phyloP scores from a whole-genome alignment of 225 moss, liverwort and hornwort species.

The Asterella californica region DNA sequence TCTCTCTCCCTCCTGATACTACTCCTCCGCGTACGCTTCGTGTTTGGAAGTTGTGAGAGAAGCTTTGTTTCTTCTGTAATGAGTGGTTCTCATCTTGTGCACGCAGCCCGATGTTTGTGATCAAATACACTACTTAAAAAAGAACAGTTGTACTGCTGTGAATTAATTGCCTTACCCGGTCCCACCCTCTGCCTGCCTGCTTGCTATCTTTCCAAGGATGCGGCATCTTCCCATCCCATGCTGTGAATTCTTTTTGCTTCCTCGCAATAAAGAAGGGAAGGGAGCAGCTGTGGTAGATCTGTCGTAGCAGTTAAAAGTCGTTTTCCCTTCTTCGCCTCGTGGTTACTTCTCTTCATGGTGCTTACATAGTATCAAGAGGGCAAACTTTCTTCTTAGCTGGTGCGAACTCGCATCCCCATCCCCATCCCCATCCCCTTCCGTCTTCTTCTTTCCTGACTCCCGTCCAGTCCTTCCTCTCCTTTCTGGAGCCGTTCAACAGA shows the following conservation, averaged over 20 bases:
- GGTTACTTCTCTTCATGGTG: too few species aligned
- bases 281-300: neutral
- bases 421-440: neutral
- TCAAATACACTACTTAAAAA: neutral
- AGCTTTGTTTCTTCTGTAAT: slow-evolving; percentile 18
- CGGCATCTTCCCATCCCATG: slow-evolving; percentile 1
- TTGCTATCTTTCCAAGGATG: slow-evolving; percentile 5
- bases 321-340: neutral
- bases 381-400: too few species aligned
- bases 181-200: slow-evolving; percentile 1
- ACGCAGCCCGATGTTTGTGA: neutral
- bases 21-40: too few species aligned
- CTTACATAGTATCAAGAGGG: too few species aligned
- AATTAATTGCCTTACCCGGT: neutral
- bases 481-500: neutral
- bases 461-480: too few species aligned
- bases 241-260: neutral
- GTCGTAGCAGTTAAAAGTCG: neutral
- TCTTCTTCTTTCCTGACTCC: neutral
- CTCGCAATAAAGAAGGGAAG: neutral
- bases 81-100: neutral
- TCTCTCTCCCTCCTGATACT: too few species aligned
- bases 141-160: too few species aligned
- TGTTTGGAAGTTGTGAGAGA: slow-evolving; percentile 2
- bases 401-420: too few species aligned